Evolutionary conservation across 2,329 filamentous ascomycete genomes (phyloP).

Genomic region (Colletotrichum tofieldiae): DNA sequence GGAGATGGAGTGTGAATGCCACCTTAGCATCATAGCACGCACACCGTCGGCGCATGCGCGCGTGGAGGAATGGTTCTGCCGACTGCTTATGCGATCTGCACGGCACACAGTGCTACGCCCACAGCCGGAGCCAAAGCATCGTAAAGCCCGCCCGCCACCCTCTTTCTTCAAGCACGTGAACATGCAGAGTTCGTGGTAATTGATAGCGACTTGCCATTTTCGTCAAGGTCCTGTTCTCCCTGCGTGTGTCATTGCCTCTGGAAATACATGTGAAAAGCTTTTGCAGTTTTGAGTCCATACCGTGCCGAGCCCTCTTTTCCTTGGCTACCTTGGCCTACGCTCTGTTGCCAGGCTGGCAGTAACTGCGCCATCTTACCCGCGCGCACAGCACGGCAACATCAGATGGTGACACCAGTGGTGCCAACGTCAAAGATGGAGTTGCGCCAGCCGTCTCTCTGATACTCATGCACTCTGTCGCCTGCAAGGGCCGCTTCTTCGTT

Average conservation of each 20-base stretch:
- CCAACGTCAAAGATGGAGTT: slow-evolving; percentile 83
- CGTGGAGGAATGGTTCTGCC: slow-evolving; percentile 13
- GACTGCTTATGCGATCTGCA: slow-evolving; percentile 15
- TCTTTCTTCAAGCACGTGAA: neutral
- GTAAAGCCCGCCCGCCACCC: neutral
- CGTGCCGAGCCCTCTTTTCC: slow-evolving; percentile 14
- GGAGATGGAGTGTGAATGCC: slow-evolving; percentile 12
- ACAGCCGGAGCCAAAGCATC: neutral
- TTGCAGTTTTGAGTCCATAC: slow-evolving; percentile 15
- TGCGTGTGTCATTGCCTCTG: slow-evolving; percentile 20
- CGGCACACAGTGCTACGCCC: neutral
- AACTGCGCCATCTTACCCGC: slow-evolving; percentile 22
- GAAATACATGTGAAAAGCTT: neutral
- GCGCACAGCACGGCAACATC: slow-evolving; percentile 15
- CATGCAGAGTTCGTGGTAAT: slow-evolving; percentile 9
- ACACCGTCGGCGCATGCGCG: neutral
- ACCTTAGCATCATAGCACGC: neutral
- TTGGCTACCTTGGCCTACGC: slow-evolving; percentile 3
- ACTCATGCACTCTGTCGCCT: slow-evolving; percentile 82
- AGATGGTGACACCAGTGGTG: slow-evolving; percentile 47
- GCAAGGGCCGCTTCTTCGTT: slow-evolving; percentile 82
- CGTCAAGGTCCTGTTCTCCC: slow-evolving; percentile 31
- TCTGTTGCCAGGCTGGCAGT: neutral
- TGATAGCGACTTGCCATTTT: slow-evolving; percentile 30
- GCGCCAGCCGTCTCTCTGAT: slow-evolving; percentile 81